These are phyloP conservation scores for Rosa multiflora DNA, from an alignment of 306 rosid genomes.

Conservation along the genomic window DNA sequence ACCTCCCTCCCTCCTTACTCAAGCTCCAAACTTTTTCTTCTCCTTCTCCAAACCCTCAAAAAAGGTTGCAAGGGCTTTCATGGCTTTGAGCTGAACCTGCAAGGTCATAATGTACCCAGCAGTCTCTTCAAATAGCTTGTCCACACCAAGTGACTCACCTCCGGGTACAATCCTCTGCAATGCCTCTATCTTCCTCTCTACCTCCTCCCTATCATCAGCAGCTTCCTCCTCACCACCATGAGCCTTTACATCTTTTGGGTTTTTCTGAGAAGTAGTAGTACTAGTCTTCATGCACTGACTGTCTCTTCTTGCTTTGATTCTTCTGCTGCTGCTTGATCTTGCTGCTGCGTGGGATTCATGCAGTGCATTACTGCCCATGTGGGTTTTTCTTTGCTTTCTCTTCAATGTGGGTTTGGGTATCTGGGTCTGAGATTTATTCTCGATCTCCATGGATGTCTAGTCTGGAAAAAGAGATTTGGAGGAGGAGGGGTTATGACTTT, in stretches of 20 bases:
- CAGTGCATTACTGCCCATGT: slow-evolving; percentile 13
- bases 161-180: slow-evolving; percentile 89
- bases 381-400: slow-evolving; percentile 26
- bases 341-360: slow-evolving; percentile 24
- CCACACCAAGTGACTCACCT: slow-evolving; percentile 67
- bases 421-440: slow-evolving; percentile 14
- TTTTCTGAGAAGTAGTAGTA: neutral
- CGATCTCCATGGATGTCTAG: slow-evolving; percentile 25
- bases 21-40: slow-evolving; percentile 67
- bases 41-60: slow-evolving; percentile 67
- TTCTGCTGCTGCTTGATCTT: slow-evolving; percentile 8
- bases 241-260: neutral
- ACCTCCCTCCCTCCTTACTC: neutral
- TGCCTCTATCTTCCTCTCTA: slow-evolving; percentile 76
- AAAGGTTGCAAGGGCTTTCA: slow-evolving; percentile 58
- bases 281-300: slow-evolving; percentile 5
- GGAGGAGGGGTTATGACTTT: neutral
- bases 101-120: slow-evolving; percentile 75
- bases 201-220: slow-evolving; percentile 56
- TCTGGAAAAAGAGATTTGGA: slow-evolving; percentile 1
- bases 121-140: slow-evolving; percentile 81
- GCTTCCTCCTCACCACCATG: neutral
- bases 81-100: slow-evolving; percentile 71
- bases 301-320: slow-evolving; percentile 9
- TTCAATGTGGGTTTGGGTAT: slow-evolving; percentile 37